phyloP scores from a whole-genome alignment of 495 filamentous ascomycete genomes.

The Aspergillus nanangensis region DNA sequence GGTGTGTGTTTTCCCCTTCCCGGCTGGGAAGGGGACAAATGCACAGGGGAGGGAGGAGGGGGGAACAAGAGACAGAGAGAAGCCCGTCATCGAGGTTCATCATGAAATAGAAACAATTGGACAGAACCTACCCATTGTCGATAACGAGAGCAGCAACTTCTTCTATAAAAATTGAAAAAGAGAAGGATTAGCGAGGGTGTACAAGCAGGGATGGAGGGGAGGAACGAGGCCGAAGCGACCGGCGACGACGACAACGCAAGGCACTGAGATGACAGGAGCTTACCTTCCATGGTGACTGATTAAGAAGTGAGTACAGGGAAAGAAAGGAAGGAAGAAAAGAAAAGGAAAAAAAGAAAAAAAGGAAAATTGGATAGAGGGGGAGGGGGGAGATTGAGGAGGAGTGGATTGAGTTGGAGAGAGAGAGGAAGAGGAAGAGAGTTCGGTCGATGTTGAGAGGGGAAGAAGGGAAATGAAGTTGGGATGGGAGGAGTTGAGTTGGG shows the following conservation, averaged over 20 bases:
- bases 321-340: slow-evolving; percentile 24
- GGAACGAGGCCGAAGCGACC: slow-evolving; percentile 4
- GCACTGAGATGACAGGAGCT: slow-evolving; percentile 42
- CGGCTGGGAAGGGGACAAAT: slow-evolving; percentile 3
- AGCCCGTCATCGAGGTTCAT: slow-evolving; percentile 1
- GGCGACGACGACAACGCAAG: slow-evolving; percentile 23
- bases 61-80: neutral
- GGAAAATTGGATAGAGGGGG: slow-evolving; percentile 24
- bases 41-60: slow-evolving; percentile 4
- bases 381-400: slow-evolving; percentile 25
- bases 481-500: slow-evolving; percentile 1
- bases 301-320: slow-evolving; percentile 35
- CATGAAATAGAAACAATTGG: slow-evolving; percentile 4
- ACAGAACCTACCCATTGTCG: slow-evolving; percentile 95
- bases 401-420: slow-evolving; percentile 25
- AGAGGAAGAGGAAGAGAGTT: slow-evolving; percentile 21
- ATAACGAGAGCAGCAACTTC: slow-evolving; percentile 99
- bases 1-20: slow-evolving; percentile 4
- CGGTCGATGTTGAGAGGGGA: slow-evolving; percentile 14
- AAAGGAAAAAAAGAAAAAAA: slow-evolving; percentile 1
- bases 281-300: slow-evolving; percentile 73
- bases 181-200: slow-evolving; percentile 47
- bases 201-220: slow-evolving; percentile 13
- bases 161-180: slow-evolving; percentile 60
- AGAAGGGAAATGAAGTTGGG: slow-evolving; percentile 13